phyloP scores from a whole-genome alignment of 2,329 filamentous ascomycete genomes.

The Colletotrichum scovillei region DNA sequence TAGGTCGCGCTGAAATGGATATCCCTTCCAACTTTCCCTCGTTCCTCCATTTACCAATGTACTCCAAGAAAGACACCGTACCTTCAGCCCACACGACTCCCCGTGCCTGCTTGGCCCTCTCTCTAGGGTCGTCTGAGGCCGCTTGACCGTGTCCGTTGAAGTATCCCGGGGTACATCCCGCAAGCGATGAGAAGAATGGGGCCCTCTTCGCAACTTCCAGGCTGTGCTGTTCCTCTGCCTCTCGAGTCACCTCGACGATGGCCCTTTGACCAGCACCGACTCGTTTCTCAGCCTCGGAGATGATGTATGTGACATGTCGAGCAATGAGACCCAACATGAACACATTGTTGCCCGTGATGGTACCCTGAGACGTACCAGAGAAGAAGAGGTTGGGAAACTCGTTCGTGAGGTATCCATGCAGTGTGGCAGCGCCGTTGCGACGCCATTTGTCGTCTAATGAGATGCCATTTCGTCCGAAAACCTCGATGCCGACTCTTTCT shows the following conservation, averaged over 20 bases:
- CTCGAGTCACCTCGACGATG: neutral
- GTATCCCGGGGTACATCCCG: neutral
- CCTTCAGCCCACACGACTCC: neutral
- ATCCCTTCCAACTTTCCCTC: neutral
- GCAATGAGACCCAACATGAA: conserved; percentile 47
- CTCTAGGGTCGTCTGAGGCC: neutral
- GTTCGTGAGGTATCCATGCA: conserved; percentile 34
- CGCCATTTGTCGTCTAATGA: conserved; percentile 37
- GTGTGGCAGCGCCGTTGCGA: conserved; percentile 7
- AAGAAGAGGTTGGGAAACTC: conserved; percentile 40
- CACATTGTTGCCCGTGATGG: neutral
- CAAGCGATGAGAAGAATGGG: neutral
- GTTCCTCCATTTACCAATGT: neutral
- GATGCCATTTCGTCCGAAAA: conserved; percentile 32
- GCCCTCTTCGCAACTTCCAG: neutral
- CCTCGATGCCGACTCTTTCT: conserved; percentile 11
- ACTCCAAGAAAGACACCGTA: neutral
- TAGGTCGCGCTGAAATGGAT: neutral
- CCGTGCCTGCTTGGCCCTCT: neutral
- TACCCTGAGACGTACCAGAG: conserved; percentile 1
- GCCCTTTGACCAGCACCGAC: neutral
- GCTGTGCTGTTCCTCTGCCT: neutral
- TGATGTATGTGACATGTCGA: conserved; percentile 55
- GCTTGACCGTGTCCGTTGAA: neutral
- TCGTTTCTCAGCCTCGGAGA: conserved; percentile 24